These are phyloP conservation scores for Quercus berberidifolia DNA, from an alignment of 306 rosid genomes.

Conservation along the genomic window DNA sequence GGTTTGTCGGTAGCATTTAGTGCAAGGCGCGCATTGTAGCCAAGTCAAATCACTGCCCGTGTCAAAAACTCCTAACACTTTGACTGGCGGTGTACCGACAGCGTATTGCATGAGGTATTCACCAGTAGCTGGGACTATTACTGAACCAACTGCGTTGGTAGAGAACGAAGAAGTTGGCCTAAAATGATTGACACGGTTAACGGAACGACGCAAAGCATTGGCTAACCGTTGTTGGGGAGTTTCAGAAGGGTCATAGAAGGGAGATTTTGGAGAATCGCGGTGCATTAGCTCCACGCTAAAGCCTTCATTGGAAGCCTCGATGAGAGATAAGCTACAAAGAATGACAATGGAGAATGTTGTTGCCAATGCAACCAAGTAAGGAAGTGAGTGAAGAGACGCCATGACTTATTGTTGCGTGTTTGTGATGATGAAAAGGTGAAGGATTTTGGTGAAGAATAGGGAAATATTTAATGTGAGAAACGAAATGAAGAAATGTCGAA, in stretches of 20 bases:
- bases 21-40: constrained; percentile 59
- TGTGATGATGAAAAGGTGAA: not conserved
- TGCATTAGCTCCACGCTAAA: constrained; percentile 14
- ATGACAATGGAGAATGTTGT: not conserved
- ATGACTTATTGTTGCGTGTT: not conserved
- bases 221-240: not conserved
- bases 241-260: not conserved
- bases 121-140: not conserved
- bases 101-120: constrained; percentile 43
- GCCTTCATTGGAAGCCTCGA: not conserved
- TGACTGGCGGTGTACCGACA: constrained; percentile 51
- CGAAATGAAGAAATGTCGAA: too few relatives aligned
- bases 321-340: not conserved
- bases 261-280: not conserved
- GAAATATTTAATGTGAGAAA: too few relatives aligned
- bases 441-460: not conserved
- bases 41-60: constrained; percentile 58
- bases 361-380: not conserved
- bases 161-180: not conserved
- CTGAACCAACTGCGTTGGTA: not conserved
- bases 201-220: constrained; percentile 6
- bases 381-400: not conserved
- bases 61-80: constrained; percentile 33
- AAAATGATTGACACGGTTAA: not conserved
- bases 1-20: constrained; percentile 27